Percentiles rank a stretch among this genome's conserved stretches.
These are phyloP conservation scores for Saccharomycopsis phalli DNA, from an alignment of 1,139 yeast genomes.

Conservation along the genomic window DNA sequence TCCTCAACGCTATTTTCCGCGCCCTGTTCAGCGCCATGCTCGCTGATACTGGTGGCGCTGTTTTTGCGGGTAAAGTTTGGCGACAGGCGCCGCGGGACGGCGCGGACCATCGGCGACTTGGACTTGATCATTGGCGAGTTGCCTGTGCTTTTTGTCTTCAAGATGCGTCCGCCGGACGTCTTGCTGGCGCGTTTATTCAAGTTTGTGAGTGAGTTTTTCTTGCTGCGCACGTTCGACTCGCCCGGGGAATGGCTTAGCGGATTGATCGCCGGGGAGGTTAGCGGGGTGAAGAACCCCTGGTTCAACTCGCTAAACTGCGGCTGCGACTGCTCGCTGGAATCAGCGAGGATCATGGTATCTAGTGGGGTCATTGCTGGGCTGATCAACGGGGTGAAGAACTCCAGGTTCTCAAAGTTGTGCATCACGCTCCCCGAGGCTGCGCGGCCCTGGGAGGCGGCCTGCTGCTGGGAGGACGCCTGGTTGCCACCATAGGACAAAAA, in stretches of 20 bases:
- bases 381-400: constrained; percentile 58
- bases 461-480: constrained; percentile 2
- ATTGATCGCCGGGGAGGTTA: constrained; percentile 61
- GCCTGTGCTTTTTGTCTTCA: constrained; percentile 7
- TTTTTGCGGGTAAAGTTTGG: constrained; percentile 1
- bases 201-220: constrained; percentile 1
- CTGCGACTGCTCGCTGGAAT: constrained; percentile 20
- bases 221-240: constrained; percentile 3
- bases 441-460: constrained; percentile 4
- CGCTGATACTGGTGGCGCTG: not conserved
- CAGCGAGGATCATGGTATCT: constrained; percentile 29
- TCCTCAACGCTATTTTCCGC: constrained; percentile 2
- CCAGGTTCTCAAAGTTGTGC: constrained; percentile 14
- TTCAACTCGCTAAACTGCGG: constrained; percentile 23
- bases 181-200: constrained; percentile 4
- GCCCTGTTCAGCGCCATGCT: not conserved
- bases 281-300: constrained; percentile 34
- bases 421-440: not conserved
- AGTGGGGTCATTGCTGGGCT: constrained; percentile 69
- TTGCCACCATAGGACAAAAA: no score
- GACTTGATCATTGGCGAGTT: constrained; percentile 18
- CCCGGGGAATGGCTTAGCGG: constrained; percentile 22
- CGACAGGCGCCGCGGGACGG: not conserved
- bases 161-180: constrained; percentile 12
- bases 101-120: constrained; percentile 8